Percentiles rank a stretch among this genome's conserved stretches.
phyloP scores from a whole-genome alignment of 2,329 filamentous ascomycete genomes.

The Hypoxylon sp. region DNA sequence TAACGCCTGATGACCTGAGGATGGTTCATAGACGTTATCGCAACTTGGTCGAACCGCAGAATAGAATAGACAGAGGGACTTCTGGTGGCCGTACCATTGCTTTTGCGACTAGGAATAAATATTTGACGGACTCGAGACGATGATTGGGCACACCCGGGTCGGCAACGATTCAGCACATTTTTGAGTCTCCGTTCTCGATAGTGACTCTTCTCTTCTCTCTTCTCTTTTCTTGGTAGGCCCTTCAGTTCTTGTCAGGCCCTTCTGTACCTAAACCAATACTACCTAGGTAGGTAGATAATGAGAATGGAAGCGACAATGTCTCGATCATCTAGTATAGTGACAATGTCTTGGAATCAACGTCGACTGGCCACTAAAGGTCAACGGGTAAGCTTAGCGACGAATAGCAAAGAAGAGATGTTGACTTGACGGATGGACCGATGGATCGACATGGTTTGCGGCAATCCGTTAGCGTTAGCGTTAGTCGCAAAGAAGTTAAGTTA shows the following conservation, averaged over 20 bases:
- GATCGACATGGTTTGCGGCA: constrained; percentile 9
- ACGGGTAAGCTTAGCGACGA: constrained; percentile 22
- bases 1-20: no score
- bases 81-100: constrained; percentile 30
- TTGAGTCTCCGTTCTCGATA: constrained; percentile 1
- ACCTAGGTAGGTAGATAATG: no score
- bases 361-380: no score
- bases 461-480: background rate
- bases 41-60: background rate
- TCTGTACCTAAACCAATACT: no score
- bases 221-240: no score
- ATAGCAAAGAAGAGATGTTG: constrained; percentile 5
- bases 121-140: constrained; percentile 10
- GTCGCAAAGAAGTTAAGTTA: no score
- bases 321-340: no score
- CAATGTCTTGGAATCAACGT: no score
- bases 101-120: constrained; percentile 21
- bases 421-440: constrained; percentile 6
- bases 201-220: background rate
- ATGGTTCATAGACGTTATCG: no score
- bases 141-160: constrained; percentile 23
- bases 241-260: no score
- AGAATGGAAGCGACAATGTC: no score
- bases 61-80: background rate
- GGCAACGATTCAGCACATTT: constrained; percentile 26